Evolutionary conservation across 2,329 filamentous ascomycete genomes (phyloP), one percentile per base, ranked within the genome.

Genomic region (Monilinia laxa): DNA sequence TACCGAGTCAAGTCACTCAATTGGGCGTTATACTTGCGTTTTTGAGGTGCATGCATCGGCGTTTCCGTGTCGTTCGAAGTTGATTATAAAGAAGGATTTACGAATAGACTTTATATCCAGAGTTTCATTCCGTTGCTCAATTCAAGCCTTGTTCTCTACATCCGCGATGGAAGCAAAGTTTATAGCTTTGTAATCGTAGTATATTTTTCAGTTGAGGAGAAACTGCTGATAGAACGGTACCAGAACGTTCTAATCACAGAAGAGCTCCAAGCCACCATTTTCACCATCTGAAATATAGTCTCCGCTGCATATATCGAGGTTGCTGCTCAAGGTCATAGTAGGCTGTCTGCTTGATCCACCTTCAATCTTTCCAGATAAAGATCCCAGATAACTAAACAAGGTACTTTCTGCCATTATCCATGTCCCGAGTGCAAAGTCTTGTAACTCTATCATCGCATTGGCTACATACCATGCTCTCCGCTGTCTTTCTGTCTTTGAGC

Each of bases 41-140:
- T 58, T 52, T 45, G 59, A 52, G 63, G 45, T 42, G 63, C 54
- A 65, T 65, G 23, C 42, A 59, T 65, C 63, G 63, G 63, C 35
- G 45, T 59, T 65, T 23, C 63, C 63, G 63, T 45, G 54, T 58
- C 40, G 54, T 58, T 65, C 45, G 56, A 16, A 14, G 12, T 25
- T 38, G 56, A 62, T 62, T 62, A 65, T 40, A 35, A 54, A 53
- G 10, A 38, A 49, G 64, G 64, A 47, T 28, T 53, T 65, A 65
- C 35, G 14, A 28, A 40, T n/a, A 14, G 49, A 14, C 18, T 25
- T 16, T 47, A 25, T 49, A 47, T 64, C 52, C 54, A 59, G 35
- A 40, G n/a, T n/a, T 51, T 25, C 20, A 38, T 2, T 20, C n/a
- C n/a, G 12, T 16, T 20, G 28, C 9, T 51, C 16, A 12, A 25